Conservation (phyloP, 768 basidiomycete species). For the Kwoniella europaea region DNA sequence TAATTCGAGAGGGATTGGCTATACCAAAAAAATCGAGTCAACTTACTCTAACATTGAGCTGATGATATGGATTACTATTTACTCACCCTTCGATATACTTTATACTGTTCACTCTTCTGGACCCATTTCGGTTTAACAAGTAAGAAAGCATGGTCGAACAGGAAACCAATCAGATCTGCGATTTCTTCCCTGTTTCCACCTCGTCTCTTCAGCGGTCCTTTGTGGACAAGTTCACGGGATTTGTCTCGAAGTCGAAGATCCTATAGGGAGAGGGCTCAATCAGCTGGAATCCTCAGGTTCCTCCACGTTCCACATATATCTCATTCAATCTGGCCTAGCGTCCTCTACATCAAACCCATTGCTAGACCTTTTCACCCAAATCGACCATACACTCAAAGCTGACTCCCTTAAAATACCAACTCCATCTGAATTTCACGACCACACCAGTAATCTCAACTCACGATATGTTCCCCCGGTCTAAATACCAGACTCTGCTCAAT, state of each 20-base stretch:
- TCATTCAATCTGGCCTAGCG: not conserved
- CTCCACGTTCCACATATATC: too few species aligned
- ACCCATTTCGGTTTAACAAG: slow-evolving; percentile 87
- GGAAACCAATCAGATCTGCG: slow-evolving; percentile 88
- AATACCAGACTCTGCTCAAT: slow-evolving; percentile 89
- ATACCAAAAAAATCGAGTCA: not conserved
- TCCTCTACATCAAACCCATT: not conserved
- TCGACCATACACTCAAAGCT: not conserved
- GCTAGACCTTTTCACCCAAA: not conserved
- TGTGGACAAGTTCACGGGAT: slow-evolving; percentile 86
- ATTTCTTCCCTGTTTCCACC: slow-evolving; percentile 71
- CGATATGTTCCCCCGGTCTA: slow-evolving; percentile 86
- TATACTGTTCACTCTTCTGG: slow-evolving; percentile 81
- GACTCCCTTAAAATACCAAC: not conserved
- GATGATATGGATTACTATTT: not conserved
- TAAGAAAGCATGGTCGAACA: slow-evolving; percentile 94
- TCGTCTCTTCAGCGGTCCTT: slow-evolving; percentile 85
- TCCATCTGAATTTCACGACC: too few species aligned
- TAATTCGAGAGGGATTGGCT: slow-evolving; percentile 96
- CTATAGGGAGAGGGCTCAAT: slow-evolving; percentile 59
- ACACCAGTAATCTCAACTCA: slow-evolving; percentile 59
- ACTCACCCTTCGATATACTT: slow-evolving; percentile 88
- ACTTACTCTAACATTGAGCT: not conserved
- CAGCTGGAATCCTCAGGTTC: not conserved
- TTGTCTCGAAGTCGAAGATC: slow-evolving; percentile 85